These are phyloP conservation scores for Aspergillus pseudoviridinutans DNA, from an alignment of 2,329 filamentous ascomycete genomes.

Conservation along the genomic window DNA sequence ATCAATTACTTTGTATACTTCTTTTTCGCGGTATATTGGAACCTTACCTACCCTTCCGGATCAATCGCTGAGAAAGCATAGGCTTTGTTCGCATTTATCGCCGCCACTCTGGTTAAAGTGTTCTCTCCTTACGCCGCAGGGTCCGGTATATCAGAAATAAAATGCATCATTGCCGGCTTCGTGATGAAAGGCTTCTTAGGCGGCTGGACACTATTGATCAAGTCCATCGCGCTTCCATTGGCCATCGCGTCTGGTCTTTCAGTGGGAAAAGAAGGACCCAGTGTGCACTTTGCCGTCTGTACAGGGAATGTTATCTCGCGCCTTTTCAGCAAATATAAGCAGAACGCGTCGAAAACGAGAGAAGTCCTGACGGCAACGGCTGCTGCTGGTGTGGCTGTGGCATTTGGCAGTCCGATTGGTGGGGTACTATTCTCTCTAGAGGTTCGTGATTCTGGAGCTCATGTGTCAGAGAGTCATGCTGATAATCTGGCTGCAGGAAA, in stretches of 20 bases:
- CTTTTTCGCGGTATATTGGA: slow-evolving; percentile 64
- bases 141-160: slow-evolving; percentile 97
- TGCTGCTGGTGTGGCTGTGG: slow-evolving; percentile 90
- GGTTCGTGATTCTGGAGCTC: slow-evolving; percentile 27
- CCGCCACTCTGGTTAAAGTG: slow-evolving; percentile 78
- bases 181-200: slow-evolving; percentile 98
- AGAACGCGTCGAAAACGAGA: slow-evolving; percentile 87
- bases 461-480: not conserved
- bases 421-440: slow-evolving; percentile 95
- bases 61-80: slow-evolving; percentile 28
- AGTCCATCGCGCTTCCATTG: slow-evolving; percentile 83
- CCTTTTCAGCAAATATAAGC: slow-evolving; percentile 86
- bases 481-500: slow-evolving; percentile 56
- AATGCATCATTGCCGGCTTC: slow-evolving; percentile 97
- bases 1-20: slow-evolving; percentile 88
- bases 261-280: slow-evolving; percentile 94
- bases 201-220: slow-evolving; percentile 87
- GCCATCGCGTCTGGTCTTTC: slow-evolving; percentile 92
- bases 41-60: not conserved
- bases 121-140: slow-evolving; percentile 96
- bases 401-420: slow-evolving; percentile 95
- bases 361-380: slow-evolving; percentile 94
- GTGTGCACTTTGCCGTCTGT: slow-evolving; percentile 98
- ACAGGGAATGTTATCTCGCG: slow-evolving; percentile 94
- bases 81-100: slow-evolving; percentile 74